Evolutionary conservation across 805 yeast genomes (phyloP).

Genomic region (Komagataella pseudopastoris): DNA sequence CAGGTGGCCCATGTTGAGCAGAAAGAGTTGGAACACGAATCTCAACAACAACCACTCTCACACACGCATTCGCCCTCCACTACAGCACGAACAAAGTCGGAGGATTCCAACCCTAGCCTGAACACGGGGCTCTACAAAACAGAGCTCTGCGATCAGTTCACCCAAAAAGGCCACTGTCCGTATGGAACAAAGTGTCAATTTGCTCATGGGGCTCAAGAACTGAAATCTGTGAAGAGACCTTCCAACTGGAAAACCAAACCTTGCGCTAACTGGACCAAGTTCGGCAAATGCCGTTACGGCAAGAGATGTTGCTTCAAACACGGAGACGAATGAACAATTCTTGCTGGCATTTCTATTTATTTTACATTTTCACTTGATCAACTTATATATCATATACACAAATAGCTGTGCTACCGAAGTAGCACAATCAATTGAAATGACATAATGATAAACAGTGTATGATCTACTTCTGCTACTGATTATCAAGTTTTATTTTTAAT

Average conservation of each 20-base stretch:
- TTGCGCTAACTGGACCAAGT: constrained; percentile 77
- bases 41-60: constrained; percentile 1
- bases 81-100: not conserved
- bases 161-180: constrained; percentile 63
- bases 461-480: too few species aligned
- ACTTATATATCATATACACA: not conserved
- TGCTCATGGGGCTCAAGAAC: constrained; percentile 78
- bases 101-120: constrained; percentile 1
- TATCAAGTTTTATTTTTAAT: too few species aligned
- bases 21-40: constrained; percentile 6
- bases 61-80: constrained; percentile 1
- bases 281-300: constrained; percentile 79
- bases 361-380: not conserved
- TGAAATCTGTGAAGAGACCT: constrained; percentile 59
- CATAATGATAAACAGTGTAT: not conserved
- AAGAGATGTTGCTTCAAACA: constrained; percentile 89
- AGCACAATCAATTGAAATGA: not conserved
- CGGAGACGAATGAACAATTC: constrained; percentile 24
- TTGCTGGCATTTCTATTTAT: not conserved
- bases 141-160: constrained; percentile 73
- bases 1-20: not conserved
- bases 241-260: constrained; percentile 85
- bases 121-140: constrained; percentile 70
- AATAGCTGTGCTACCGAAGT: not conserved
- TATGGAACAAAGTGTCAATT: constrained; percentile 89